phyloP scores from a whole-genome alignment of 495 filamentous ascomycete genomes.

The Halenospora varia region DNA sequence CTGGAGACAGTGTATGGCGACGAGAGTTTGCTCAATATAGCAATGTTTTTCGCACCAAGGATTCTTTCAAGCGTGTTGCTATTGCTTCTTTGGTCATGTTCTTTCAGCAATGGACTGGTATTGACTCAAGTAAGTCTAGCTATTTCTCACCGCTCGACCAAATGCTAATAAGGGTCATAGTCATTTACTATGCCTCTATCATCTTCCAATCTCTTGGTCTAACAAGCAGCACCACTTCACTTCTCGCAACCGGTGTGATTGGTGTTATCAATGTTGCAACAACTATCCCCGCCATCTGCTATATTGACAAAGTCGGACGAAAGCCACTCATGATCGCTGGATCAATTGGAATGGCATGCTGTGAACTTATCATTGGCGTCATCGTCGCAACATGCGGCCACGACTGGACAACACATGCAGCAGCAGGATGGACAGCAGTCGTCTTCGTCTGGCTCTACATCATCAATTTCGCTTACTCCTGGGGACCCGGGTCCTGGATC shows the following conservation, averaged over 20 bases:
- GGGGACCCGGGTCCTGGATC: constrained; percentile 57
- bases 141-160: constrained; percentile 21
- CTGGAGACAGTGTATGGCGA: background rate
- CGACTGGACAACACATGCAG: too few species aligned
- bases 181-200: constrained; percentile 49
- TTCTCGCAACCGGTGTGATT: constrained; percentile 48
- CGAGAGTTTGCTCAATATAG: constrained; percentile 6
- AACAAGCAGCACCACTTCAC: constrained; percentile 37
- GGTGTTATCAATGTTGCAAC: constrained; percentile 33
- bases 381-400: too few species aligned
- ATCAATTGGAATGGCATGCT: too few species aligned
- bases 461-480: constrained; percentile 38
- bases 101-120: constrained; percentile 29
- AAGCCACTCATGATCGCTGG: constrained; percentile 26
- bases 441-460: constrained; percentile 51
- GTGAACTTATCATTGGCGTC: too few species aligned
- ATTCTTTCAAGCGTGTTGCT: constrained; percentile 27
- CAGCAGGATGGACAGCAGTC: too few species aligned
- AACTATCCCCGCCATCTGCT: constrained; percentile 42
- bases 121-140: constrained; percentile 7
- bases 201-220: constrained; percentile 47
- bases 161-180: too few species aligned
- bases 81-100: constrained; percentile 29
- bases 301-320: constrained; percentile 33
- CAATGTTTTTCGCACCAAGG: constrained; percentile 17